Base-by-base conservation (phyloP, 2,329 filamentous ascomycete species). In the Dothistroma septosporum region DNA sequence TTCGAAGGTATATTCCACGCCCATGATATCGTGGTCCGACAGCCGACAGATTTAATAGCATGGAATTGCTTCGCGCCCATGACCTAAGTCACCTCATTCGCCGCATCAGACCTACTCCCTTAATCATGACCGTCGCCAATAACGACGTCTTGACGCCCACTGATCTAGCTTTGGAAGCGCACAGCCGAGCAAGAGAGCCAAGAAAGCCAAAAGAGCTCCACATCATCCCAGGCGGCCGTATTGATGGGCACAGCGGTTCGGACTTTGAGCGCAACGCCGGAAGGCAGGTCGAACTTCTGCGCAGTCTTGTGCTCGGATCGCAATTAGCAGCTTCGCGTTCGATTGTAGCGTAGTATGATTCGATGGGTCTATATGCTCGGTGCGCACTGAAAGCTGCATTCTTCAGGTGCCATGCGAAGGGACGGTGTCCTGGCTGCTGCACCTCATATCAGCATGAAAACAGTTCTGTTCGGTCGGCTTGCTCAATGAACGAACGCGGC, bases 141-240 rank as follows among this genome's bases (percentile, higher is more conserved):
- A 68, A 73, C n/a, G 75, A 77, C 59, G 65, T 70, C 33, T 55
- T 76, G 9, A 73, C 72, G 7, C 69, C 72, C 2, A 66, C 71
- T 6, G 73, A 76, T 58, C 52, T 76, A 7, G 66, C 73, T n/a
- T 59, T 78, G 8, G 71, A 70, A 49, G 73, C 76, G 12, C 78
- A 71, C 59, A 63, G 66, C n/a, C 67, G 70, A 7, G 77, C 76
- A 1, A 58, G 64, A 32, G 76, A 78, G 64, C 76, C 76, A 1
- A 58, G 64, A 32, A 76, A 78, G 64, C 76, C 76, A 19, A 79
- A 79, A 64, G 66, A 76, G 58, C 65, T 79, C 53, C 65, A 72
- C 12, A 64, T 76, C 21, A 55, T 78, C 24, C 67, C 71, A 9
- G 72, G 74, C n/a, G 76, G 74, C 2, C 77, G 78, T 68, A 78